Evolutionary conservation across 2,329 filamentous ascomycete species (phyloP).

Genomic region (Epicoccum sorghinum): DNA sequence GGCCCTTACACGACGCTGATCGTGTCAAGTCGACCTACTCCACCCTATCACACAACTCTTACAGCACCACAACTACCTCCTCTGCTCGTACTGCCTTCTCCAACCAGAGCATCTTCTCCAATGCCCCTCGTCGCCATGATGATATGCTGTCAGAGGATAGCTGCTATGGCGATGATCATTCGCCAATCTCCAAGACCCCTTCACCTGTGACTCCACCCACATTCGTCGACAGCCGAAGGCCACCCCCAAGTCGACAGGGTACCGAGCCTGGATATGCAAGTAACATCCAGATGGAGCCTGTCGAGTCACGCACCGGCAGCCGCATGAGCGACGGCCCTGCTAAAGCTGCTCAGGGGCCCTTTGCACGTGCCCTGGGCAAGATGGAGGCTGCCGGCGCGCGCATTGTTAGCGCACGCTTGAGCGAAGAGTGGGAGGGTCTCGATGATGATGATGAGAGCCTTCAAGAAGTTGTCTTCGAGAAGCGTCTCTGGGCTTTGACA

Average conservation of each 20-base stretch:
- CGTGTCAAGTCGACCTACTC: slow-evolving; percentile 25
- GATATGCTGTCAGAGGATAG: slow-evolving; percentile 25
- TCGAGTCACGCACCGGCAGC: slow-evolving; percentile 31
- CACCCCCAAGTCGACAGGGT: slow-evolving; percentile 6
- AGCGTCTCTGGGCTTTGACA: slow-evolving; percentile 35
- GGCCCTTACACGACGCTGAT: slow-evolving; percentile 15
- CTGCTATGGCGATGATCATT: slow-evolving; percentile 10
- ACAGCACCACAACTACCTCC: slow-evolving; percentile 23
- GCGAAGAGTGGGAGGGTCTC: slow-evolving; percentile 37
- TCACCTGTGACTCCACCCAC: slow-evolving; percentile 14
- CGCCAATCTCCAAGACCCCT: slow-evolving; percentile 4
- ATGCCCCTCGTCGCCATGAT: slow-evolving; percentile 23
- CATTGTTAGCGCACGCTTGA: slow-evolving; percentile 32
- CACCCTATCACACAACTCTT: slow-evolving; percentile 25
- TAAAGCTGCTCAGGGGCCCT: slow-evolving; percentile 26
- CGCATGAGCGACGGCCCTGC: slow-evolving; percentile 24
- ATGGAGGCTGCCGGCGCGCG: slow-evolving; percentile 34
- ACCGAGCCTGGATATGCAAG: slow-evolving; percentile 19
- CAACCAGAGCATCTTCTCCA: slow-evolving; percentile 29
- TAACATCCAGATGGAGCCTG: slow-evolving; percentile 26
- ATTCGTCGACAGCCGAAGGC: slow-evolving; percentile 9
- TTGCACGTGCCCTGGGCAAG: slow-evolving; percentile 32
- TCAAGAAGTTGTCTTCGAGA: slow-evolving; percentile 35
- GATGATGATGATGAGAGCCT: slow-evolving; percentile 33
- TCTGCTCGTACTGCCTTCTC: slow-evolving; percentile 23